Percentiles rank a stretch among this genome's conserved stretches.
Evolutionary conservation across 176 grass and related monocot species (phyloP).

Genomic region (Tillandsia fasciculata): DNA sequence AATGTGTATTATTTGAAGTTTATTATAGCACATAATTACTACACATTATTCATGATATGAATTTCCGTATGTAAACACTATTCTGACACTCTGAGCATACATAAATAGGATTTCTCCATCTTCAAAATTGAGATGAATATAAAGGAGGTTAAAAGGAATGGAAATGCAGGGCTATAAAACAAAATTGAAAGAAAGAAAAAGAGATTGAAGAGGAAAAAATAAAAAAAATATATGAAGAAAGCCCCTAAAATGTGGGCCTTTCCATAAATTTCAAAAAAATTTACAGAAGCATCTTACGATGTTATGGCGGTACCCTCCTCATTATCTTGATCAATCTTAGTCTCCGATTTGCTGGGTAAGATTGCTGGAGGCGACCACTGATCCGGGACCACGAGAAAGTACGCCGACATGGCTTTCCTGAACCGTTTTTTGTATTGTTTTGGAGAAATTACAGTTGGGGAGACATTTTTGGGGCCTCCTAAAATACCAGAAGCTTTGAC

Average conservation of each 20-base stretch:
- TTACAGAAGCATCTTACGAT: constrained; percentile 24
- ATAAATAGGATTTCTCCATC: constrained; percentile 1
- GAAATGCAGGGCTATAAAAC: background rate
- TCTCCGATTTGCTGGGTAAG: constrained; percentile 31
- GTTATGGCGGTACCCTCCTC: constrained; percentile 16
- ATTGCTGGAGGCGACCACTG: constrained; percentile 56
- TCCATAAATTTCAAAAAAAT: constrained; percentile 13
- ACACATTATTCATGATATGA: too few relatives aligned
- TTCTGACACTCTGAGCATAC: too few relatives aligned
- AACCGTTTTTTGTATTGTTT: constrained; percentile 96
- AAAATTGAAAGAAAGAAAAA: constrained; percentile 24
- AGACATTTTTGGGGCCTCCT: constrained; percentile 84
- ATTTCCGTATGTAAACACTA: too few relatives aligned
- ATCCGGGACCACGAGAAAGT: constrained; percentile 92
- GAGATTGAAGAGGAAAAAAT: constrained; percentile 1
- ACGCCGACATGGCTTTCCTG: constrained; percentile 89
- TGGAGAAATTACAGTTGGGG: constrained; percentile 89
- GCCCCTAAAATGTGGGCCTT: background rate
- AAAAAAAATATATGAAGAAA: constrained; percentile 1
- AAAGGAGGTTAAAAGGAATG: background rate
- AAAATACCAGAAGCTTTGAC: constrained; percentile 96
- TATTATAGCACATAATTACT: too few relatives aligned
- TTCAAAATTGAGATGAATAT: constrained; percentile 7
- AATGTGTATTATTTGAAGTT: too few relatives aligned
- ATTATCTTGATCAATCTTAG: constrained; percentile 39